Evolutionary conservation across 306 rosid species (phyloP).

Genomic region (Acmispon strigosus): DNA sequence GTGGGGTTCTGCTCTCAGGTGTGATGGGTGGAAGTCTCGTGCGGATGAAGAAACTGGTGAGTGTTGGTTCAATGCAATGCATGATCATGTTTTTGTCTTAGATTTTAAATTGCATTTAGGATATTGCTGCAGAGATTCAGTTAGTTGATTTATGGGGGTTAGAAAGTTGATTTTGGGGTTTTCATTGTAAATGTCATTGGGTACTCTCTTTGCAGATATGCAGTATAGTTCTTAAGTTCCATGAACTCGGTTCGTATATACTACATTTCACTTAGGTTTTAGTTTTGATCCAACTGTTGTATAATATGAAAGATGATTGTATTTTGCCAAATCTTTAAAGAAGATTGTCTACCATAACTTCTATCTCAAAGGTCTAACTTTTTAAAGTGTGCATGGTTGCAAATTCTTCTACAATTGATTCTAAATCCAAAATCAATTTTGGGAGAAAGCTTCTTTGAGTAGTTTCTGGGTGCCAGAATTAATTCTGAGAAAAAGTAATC

Average conservation of each 20-base stretch:
- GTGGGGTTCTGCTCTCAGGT: slow-evolving; percentile 81
- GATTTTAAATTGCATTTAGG: background rate
- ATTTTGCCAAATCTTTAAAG: background rate
- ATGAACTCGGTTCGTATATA: background rate
- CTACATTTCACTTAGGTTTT: background rate
- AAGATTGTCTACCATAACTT: background rate
- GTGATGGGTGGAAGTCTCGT: slow-evolving; percentile 85
- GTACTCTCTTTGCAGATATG: background rate
- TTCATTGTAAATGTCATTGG: background rate
- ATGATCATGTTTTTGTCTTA: background rate
- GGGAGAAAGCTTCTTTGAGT: too few relatives aligned
- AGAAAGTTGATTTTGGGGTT: background rate
- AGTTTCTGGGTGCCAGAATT: too few relatives aligned
- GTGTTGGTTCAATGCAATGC: background rate
- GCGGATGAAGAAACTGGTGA: slow-evolving; percentile 86
- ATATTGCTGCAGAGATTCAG: background rate
- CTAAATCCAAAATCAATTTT: too few relatives aligned
- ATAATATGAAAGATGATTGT: background rate
- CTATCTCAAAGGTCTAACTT: background rate
- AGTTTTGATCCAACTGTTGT: background rate
- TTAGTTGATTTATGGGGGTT: background rate
- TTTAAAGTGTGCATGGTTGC: background rate
- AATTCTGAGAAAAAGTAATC: too few relatives aligned
- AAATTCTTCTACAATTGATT: too few relatives aligned
- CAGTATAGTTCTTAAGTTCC: background rate